Evolutionary conservation across 495 filamentous ascomycete genomes (phyloP).

Genomic region (Penicillium roqueforti): DNA sequence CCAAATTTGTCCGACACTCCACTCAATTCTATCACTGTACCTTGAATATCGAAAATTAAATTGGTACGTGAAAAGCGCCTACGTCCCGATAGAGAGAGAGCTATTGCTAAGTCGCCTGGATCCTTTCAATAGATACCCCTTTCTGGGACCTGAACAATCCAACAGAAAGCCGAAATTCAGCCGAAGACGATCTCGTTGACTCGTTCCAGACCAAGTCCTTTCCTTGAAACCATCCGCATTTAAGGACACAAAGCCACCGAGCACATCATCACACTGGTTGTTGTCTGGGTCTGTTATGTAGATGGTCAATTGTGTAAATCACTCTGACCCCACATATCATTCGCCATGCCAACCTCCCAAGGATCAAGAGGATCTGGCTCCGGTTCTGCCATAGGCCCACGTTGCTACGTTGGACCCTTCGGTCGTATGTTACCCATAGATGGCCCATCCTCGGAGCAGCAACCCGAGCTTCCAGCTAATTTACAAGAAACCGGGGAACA

Average conservation of each 20-base stretch:
- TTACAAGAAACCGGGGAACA: conserved; percentile 33
- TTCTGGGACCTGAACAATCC: neutral
- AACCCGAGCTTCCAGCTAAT: conserved; percentile 34
- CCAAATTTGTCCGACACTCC: neutral
- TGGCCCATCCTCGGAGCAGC: conserved; percentile 26
- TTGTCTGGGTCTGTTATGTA: conserved; percentile 7
- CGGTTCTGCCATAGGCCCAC: neutral
- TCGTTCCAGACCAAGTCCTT: neutral
- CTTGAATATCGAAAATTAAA: neutral
- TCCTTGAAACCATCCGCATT: neutral
- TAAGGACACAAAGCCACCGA: neutral
- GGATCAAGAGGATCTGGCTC: conserved; percentile 1
- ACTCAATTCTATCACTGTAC: neutral
- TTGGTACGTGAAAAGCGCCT: conserved; percentile 8
- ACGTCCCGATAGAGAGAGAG: neutral
- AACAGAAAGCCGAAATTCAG: neutral
- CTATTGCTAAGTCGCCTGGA: conserved; percentile 7
- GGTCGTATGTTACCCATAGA: conserved; percentile 47
- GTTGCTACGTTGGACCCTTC: conserved; percentile 45
- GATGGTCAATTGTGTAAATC: neutral
- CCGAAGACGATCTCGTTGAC: neutral
- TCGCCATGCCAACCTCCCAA: conserved; percentile 32
- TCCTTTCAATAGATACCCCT: neutral
- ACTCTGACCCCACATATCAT: neutral
- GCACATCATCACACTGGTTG: neutral